Percentiles rank a stretch among this genome's conserved stretches.
phyloP scores from a whole-genome alignment of 2,329 filamentous ascomycete species.

The Fusarium fracticaudum region DNA sequence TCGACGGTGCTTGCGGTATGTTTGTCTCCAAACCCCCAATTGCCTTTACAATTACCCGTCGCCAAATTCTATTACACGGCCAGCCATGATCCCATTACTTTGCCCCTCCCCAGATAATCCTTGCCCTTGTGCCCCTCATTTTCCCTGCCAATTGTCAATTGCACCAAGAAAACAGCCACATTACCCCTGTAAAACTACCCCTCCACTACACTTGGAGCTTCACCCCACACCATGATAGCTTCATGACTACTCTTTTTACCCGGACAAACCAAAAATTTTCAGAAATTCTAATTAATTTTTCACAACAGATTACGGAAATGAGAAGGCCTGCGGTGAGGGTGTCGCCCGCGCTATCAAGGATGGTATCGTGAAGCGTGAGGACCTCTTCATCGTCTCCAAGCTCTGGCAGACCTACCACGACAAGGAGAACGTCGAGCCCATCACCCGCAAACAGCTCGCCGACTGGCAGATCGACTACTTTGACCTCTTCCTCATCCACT shows the following conservation, averaged over 20 bases:
- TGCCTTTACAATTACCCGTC: not conserved
- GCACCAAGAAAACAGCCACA: slow-evolving; percentile 40
- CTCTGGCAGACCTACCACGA: slow-evolving; percentile 95
- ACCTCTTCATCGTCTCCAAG: slow-evolving; percentile 93
- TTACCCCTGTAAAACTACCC: slow-evolving; percentile 37
- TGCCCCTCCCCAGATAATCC: slow-evolving; percentile 29
- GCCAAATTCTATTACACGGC: slow-evolving; percentile 8
- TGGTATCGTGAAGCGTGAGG: slow-evolving; percentile 81
- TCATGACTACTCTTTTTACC: slow-evolving; percentile 23
- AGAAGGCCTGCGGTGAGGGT: slow-evolving; percentile 80
- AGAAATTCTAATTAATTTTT: slow-evolving; percentile 1
- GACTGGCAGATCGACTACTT: slow-evolving; percentile 92
- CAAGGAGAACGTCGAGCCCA: slow-evolving; percentile 77
- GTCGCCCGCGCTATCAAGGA: slow-evolving; percentile 83
- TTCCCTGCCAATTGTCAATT: slow-evolving; percentile 40
- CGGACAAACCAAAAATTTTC: not conserved
- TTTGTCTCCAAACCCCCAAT: slow-evolving; percentile 25
- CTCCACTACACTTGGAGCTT: slow-evolving; percentile 24
- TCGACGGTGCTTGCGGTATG: slow-evolving; percentile 69
- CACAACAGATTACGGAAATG: slow-evolving; percentile 81
- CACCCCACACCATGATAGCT: slow-evolving; percentile 27
- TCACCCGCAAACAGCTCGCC: slow-evolving; percentile 78
- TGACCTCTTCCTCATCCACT: slow-evolving; percentile 90
- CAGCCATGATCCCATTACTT: slow-evolving; percentile 3
- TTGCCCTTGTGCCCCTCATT: slow-evolving; percentile 17